phyloP scores from a whole-genome alignment of 2,329 filamentous ascomycete genomes.

The Colletotrichum simmondsii region DNA sequence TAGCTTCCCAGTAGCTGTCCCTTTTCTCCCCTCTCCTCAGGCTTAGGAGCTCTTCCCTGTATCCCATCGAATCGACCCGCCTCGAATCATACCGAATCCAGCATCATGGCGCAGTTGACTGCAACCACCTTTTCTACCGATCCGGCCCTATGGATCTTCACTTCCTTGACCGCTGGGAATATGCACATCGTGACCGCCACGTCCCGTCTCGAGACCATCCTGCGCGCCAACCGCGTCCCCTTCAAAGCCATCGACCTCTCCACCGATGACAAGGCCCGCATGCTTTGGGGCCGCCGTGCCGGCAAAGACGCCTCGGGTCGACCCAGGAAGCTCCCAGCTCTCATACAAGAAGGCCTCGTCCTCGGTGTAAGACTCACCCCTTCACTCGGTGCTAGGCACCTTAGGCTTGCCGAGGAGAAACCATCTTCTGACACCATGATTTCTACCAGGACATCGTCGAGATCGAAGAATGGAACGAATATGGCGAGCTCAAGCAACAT shows the following conservation, averaged over 20 bases:
- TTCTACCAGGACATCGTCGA: conserved; percentile 82
- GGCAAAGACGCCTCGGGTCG: conserved; percentile 75
- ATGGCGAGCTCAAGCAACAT: conserved; percentile 91
- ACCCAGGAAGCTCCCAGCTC: conserved; percentile 81
- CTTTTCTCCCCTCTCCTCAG: conserved; percentile 1
- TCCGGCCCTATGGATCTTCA: conserved; percentile 90
- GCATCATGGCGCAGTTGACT: conserved; percentile 34
- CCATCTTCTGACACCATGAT: background rate
- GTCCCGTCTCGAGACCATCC: conserved; percentile 93
- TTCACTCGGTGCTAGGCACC: background rate
- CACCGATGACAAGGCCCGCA: conserved; percentile 87
- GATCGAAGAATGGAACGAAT: conserved; percentile 99
- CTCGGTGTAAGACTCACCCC: conserved; percentile 76
- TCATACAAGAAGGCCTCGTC: conserved; percentile 88
- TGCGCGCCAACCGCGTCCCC: conserved; percentile 92
- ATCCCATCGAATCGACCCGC: conserved; percentile 21
- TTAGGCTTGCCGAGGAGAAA: background rate
- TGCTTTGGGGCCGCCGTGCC: conserved; percentile 86
- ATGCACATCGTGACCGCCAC: conserved; percentile 97
- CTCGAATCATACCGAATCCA: conserved; percentile 6
- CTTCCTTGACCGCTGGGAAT: conserved; percentile 93
- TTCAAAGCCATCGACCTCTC: conserved; percentile 94
- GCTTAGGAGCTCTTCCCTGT: conserved; percentile 29
- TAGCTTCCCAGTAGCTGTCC: conserved; percentile 25
- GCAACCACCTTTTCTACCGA: conserved; percentile 64